Conservation (phyloP, 345 rosid genomes). For the Linum trigynum region DNA sequence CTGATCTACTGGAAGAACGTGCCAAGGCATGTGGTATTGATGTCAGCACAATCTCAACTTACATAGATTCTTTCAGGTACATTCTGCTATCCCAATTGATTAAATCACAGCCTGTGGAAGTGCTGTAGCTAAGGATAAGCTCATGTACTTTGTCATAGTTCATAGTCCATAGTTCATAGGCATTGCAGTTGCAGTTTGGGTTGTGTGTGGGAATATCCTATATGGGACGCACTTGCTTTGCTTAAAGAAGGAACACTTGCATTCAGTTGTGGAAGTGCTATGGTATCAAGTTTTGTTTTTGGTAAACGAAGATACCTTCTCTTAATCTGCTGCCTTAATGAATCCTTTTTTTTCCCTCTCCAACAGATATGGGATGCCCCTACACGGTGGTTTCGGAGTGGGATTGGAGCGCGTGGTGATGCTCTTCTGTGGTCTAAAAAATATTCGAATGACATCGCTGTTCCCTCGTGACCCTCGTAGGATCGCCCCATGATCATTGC, state of each 20-base stretch:
- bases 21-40: constrained; percentile 67
- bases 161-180: too few relatives aligned
- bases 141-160: too few relatives aligned
- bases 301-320: neutral
- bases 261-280: too few relatives aligned
- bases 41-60: constrained; percentile 60
- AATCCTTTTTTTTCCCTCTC: neutral
- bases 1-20: constrained; percentile 60
- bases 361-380: constrained; percentile 71
- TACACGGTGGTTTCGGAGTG: constrained; percentile 86
- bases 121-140: too few relatives aligned
- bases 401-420: constrained; percentile 84
- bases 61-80: constrained; percentile 84
- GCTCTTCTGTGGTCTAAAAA: constrained; percentile 70
- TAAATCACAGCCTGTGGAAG: neutral
- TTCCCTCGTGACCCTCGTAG: constrained; percentile 83
- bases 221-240: neutral
- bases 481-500: constrained; percentile 44
- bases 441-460: constrained; percentile 69
- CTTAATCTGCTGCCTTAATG: neutral
- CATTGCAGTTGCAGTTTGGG: too few relatives aligned
- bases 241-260: neutral
- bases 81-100: neutral
- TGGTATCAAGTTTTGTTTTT: neutral
- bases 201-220: too few relatives aligned